Base-by-base conservation (phyloP, 2,329 filamentous ascomycete genomes). In the Penicillium sp. region DNA sequence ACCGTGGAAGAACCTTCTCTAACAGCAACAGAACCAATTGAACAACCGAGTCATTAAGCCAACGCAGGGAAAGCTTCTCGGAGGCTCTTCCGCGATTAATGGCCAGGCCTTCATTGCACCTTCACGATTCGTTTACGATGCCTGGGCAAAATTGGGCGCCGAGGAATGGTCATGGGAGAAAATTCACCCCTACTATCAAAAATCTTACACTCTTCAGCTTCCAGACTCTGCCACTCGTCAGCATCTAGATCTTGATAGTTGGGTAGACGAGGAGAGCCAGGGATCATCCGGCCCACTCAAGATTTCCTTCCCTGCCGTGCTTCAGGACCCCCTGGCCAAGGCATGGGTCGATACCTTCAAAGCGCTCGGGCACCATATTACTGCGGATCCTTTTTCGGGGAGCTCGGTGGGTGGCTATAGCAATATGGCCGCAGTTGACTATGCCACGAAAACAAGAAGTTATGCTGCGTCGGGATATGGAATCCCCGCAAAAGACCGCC, bases 391-490 rank as follows among this genome's bases (percentile, higher is more conserved):
- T 5, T 54, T 58, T 31, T 57, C 55, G 2, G 57, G 60, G 10
- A 49, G 22, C 3, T 35, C 43, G 1, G 29, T 44, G 14, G 60
- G 80, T 14, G 75, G 71, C 8, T 80, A 82, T 64, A 71, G 63
- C 3, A 67, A 52, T 35, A 37, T 50, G 31, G 53, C 46, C 19
- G n/a, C 62, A 37, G 47, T 62, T 21, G 51, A 64, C 14, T 76
- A 77, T n/a, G 31, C 42, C 7, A 52, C 52, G 27, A 55, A 52
- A 31, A 52, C 29, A 10, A 44, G 53, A 13, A 58, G 52, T 21
- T 56, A 55, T 49, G 45, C 56, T 16, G 42, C 44, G 4, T 46
- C 33, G 8, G 52, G 7, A 2, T 58, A 56, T 43, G 43, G 43
- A 11, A 8, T 58, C 7, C 49, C 43, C 8, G 44, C 37, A 16